Evolutionary conservation across 2,329 filamentous ascomycete species (phyloP).

Genomic region (Ceratocystis smalleyi): DNA sequence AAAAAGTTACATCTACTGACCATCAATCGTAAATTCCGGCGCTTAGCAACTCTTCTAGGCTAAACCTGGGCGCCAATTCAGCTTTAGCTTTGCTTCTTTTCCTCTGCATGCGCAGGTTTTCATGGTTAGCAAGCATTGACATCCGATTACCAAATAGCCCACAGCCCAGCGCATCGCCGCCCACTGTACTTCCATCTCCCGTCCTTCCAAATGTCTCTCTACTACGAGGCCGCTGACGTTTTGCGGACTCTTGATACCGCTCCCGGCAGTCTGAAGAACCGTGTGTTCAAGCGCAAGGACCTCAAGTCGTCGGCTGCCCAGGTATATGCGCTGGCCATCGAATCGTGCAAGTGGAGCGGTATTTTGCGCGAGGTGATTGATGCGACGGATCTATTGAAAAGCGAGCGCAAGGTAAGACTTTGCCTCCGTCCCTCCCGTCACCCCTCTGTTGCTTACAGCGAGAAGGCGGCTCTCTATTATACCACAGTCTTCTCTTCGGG

Average conservation of each 20-base stretch:
- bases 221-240: constrained; percentile 74
- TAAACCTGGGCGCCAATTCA: neutral
- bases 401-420: constrained; percentile 64
- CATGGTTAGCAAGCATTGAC: neutral
- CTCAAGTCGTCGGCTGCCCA: constrained; percentile 66
- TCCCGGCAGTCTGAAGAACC: constrained; percentile 78
- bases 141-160: too few relatives aligned
- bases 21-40: too few relatives aligned
- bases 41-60: neutral
- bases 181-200: neutral
- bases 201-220: constrained; percentile 62
- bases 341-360: constrained; percentile 79
- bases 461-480: too few relatives aligned
- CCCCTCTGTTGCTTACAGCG: neutral
- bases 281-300: constrained; percentile 59
- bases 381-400: constrained; percentile 54
- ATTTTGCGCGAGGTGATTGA: constrained; percentile 85
- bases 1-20: too few relatives aligned
- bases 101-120: neutral
- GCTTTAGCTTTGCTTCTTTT: neutral
- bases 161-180: too few relatives aligned
- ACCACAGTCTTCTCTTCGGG: too few relatives aligned
- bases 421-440: neutral
- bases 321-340: constrained; percentile 72
- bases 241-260: constrained; percentile 41